Percentiles rank a stretch among this genome's conserved stretches.
Conservation (phyloP, 1,284 basidiomycete genomes). For the Malassezia obtusa region DNA sequence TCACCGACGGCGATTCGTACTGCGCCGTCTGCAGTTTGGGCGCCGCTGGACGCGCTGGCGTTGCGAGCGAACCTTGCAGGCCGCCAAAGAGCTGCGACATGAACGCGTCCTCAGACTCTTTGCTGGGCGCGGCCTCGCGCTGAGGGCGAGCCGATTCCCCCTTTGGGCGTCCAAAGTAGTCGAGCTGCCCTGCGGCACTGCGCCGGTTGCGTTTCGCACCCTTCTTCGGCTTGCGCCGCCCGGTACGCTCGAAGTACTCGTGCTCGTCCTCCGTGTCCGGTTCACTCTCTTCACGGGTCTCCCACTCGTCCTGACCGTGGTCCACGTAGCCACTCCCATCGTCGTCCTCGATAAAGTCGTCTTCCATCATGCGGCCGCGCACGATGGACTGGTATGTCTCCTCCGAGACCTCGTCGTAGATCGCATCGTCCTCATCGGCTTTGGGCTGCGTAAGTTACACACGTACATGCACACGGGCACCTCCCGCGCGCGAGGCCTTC, state of each 20-base stretch:
- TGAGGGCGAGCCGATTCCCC: neutral
- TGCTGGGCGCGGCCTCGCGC: conserved; percentile 17
- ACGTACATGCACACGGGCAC: conserved; percentile 1
- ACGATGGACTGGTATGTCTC: conserved; percentile 82
- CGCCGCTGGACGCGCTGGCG: conserved; percentile 10
- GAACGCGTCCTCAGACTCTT: conserved; percentile 45
- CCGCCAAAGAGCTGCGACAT: conserved; percentile 42
- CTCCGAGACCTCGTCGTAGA: conserved; percentile 89
- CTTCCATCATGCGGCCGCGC: conserved; percentile 68
- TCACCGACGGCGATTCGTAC: conserved; percentile 19
- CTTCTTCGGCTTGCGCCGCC: conserved; percentile 40
- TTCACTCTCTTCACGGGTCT: conserved; percentile 42
- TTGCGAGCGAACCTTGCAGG: conserved; percentile 21
- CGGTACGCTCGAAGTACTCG: conserved; percentile 44
- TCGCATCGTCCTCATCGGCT: conserved; percentile 52
- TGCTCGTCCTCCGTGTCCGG: conserved; percentile 39
- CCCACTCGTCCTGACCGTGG: conserved; percentile 90
- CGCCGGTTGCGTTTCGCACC: conserved; percentile 24
- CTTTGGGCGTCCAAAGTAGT: conserved; percentile 10
- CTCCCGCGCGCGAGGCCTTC: conserved; percentile 37
- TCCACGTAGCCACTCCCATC: conserved; percentile 86
- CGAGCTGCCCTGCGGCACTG: conserved; percentile 2
- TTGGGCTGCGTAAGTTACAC: neutral
- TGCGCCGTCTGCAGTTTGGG: neutral
- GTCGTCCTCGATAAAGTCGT: conserved; percentile 88